Evolutionary conservation across 345 rosid species (phyloP), one percentile per base, ranked within the genome.

Genomic region (Populus simonii): DNA sequence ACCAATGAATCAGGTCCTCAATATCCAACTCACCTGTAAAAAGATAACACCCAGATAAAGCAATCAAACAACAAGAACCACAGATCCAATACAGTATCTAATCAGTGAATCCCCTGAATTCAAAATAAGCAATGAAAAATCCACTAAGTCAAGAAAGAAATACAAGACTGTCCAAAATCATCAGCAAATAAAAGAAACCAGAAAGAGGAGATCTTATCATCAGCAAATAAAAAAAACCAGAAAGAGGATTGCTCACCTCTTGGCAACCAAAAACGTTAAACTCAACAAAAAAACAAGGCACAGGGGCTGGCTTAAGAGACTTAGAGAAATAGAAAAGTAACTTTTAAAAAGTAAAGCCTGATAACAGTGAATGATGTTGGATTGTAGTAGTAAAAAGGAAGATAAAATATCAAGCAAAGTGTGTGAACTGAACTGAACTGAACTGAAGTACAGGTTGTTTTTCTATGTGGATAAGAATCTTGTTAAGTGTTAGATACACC

Each of bases 21-120:
- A 70, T 13, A 38, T 41, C 51, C 15, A 68, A 82, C 75, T 57
- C 75, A 75, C n/a, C 89, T 85, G 84, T 23, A 71, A 73, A 53
- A 65, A 80, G 63, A 55, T 10, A 72, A 66, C 80, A 69, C 29
- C 38, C 53, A 70, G 47, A 80, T 47, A 31, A 75, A 66, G 55
- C 45, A 63, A 77, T 7, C 55, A 66, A 70, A 23, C 53, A 79
- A 78, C 45, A 39, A 27, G 15, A 57, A 73, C 25, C 61, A 55
- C 70, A 77, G 78, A 82, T 80, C 80, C 41, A 75, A 23, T 20
- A 45, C 13, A 59, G 66, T 18, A 47, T 68, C 71, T 47, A 66
- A 59, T 23, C 71, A 57, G 43, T 10, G 33, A 66, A 65, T 41
- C 75, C 33, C n/a, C 57, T n/a, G 12, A n/a, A 51, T 55, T 65